Conservation (phyloP, 352 stramenopile species). For the Peronospora belbahrii region DNA sequence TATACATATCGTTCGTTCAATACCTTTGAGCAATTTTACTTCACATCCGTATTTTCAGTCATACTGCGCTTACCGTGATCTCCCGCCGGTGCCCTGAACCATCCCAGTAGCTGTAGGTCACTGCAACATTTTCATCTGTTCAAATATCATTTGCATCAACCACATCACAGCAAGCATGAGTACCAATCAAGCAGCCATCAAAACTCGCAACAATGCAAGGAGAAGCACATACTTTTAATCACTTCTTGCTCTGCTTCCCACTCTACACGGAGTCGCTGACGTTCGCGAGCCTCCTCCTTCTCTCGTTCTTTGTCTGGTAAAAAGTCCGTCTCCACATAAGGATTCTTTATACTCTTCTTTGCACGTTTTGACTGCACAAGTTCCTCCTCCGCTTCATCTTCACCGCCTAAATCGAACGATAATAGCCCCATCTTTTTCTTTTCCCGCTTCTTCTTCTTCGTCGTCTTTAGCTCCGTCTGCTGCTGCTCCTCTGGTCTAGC, state of each 20-base stretch:
- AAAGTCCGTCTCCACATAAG: slow-evolving; percentile 91
- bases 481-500: slow-evolving; percentile 26
- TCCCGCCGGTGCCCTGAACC: slow-evolving; percentile 92
- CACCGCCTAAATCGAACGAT: slow-evolving; percentile 79
- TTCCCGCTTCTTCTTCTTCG: slow-evolving; percentile 74
- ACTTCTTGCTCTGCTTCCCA: slow-evolving; percentile 90
- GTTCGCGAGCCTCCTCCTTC: slow-evolving; percentile 62
- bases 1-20: neutral
- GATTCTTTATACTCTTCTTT: slow-evolving; percentile 88
- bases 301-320: slow-evolving; percentile 91
- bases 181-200: neutral
- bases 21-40: neutral
- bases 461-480: slow-evolving; percentile 27
- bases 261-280: slow-evolving; percentile 81
- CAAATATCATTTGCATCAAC: neutral
- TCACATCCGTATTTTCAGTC: neutral
- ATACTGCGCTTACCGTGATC: slow-evolving; percentile 59
- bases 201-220: neutral
- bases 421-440: slow-evolving; percentile 67
- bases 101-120: slow-evolving; percentile 99
- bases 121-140: slow-evolving; percentile 85
- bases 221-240: slow-evolving; percentile 79
- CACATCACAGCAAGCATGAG: neutral
- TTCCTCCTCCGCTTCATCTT: slow-evolving; percentile 26
- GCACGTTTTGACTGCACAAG: slow-evolving; percentile 25